Percentiles rank a stretch among this genome's conserved stretches.
phyloP scores from a whole-genome alignment of 371 early-diverging fungal genomes.

The Mortierella sp. region DNA sequence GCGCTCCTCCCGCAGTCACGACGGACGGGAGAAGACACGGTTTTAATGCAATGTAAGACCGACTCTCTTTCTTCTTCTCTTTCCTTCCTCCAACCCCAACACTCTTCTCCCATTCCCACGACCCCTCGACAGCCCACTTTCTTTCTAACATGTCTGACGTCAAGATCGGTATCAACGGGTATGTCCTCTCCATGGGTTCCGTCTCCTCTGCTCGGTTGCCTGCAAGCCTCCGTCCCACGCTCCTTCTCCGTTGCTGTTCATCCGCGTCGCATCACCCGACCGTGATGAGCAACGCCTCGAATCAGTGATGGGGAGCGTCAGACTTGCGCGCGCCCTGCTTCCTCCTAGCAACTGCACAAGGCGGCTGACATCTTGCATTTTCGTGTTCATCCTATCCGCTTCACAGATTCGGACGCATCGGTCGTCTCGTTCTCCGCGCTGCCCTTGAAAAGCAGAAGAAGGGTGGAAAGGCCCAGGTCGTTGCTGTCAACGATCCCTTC shows the following conservation, averaged over 20 bases:
- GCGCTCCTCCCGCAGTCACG: background rate
- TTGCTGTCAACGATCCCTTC: slow-evolving; percentile 99
- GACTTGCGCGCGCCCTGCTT: background rate
- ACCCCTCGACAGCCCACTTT: slow-evolving; percentile 1
- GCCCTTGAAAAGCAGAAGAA: slow-evolving; percentile 76
- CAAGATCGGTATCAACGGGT: slow-evolving; percentile 96
- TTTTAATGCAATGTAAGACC: background rate
- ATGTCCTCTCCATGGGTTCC: slow-evolving; percentile 31
- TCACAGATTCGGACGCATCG: slow-evolving; percentile 95
- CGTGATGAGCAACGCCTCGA: no score
- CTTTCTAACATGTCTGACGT: slow-evolving; percentile 61
- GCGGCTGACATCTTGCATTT: background rate
- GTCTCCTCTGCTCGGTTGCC: background rate
- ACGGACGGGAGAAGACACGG: no score
- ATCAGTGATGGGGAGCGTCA: no score
- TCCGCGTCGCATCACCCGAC: background rate
- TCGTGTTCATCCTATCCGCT: background rate
- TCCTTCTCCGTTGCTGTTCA: background rate
- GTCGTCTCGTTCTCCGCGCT: slow-evolving; percentile 97
- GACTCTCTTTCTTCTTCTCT: slow-evolving; percentile 7
- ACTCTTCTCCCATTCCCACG: background rate
- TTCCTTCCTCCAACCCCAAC: slow-evolving; percentile 23
- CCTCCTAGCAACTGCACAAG: background rate
- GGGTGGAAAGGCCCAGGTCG: slow-evolving; percentile 84
- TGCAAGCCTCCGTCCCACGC: background rate